phyloP scores from a whole-genome alignment of 2,329 filamentous ascomycete genomes.

The Zalaria sp. region DNA sequence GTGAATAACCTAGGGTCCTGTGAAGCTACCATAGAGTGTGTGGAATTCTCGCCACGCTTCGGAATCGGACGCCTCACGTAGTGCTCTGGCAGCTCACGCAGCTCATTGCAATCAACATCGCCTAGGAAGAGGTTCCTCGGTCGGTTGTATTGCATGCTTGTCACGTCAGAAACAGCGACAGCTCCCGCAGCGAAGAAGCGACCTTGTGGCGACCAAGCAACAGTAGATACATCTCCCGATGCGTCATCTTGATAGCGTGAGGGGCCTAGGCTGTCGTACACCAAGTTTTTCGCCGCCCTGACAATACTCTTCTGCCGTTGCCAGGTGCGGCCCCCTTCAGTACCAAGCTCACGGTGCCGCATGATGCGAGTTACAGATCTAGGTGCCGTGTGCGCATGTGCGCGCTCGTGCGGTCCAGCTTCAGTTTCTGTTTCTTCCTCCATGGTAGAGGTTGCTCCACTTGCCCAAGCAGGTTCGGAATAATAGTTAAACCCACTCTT shows the following conservation, averaged over 20 bases:
- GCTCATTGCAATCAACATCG: slow-evolving; percentile 22
- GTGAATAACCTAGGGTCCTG: slow-evolving; percentile 40
- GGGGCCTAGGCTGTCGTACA: slow-evolving; percentile 24
- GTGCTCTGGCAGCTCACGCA: slow-evolving; percentile 43
- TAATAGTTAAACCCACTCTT: too few relatives aligned
- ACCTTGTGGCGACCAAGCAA: slow-evolving; percentile 43
- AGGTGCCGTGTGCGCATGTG: too few relatives aligned
- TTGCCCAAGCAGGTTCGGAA: too few relatives aligned
- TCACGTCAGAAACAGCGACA: slow-evolving; percentile 38
- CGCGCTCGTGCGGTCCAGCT: too few relatives aligned
- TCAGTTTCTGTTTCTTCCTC: too few relatives aligned
- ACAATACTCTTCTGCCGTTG: too few relatives aligned
- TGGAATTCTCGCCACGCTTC: slow-evolving; percentile 25
- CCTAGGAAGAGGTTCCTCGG: slow-evolving; percentile 43
- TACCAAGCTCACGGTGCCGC: too few relatives aligned
- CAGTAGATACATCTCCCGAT: slow-evolving; percentile 41
- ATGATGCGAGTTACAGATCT: too few relatives aligned
- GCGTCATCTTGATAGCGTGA: slow-evolving; percentile 40
- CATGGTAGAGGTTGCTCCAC: too few relatives aligned
- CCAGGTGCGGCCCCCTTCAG: too few relatives aligned
- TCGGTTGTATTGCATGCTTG: slow-evolving; percentile 47
- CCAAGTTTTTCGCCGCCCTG: not conserved
- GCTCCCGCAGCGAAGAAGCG: slow-evolving; percentile 42
- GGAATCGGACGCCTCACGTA: slow-evolving; percentile 26
- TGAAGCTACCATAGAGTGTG: slow-evolving; percentile 29